These are phyloP conservation scores for Chloris gayana DNA, from an alignment of 176 grass and related monocot species.

Conservation along the genomic window DNA sequence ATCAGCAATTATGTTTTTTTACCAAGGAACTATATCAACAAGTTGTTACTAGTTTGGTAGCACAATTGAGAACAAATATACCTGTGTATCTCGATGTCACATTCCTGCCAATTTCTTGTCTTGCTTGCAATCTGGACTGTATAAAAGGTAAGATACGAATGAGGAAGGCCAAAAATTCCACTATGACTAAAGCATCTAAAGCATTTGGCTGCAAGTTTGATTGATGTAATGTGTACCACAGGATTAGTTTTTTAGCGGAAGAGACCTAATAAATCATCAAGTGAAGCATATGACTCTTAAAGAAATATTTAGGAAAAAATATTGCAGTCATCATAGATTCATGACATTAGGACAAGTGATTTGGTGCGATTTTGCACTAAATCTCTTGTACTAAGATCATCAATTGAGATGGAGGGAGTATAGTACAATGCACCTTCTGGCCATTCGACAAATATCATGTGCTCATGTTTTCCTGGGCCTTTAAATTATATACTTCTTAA, in stretches of 20 bases:
- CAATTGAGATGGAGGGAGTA: too few relatives aligned
- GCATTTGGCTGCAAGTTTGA: background rate
- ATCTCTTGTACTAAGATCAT: too few relatives aligned
- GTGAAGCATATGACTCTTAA: constrained; percentile 14
- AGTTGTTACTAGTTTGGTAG: constrained; percentile 23
- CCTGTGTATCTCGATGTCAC: constrained; percentile 88
- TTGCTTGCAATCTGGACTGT: constrained; percentile 99
- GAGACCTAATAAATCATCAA: background rate
- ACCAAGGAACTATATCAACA: background rate
- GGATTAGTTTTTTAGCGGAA: background rate
- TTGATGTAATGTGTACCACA: constrained; percentile 7
- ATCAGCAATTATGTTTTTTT: too few relatives aligned
- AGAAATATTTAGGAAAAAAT: background rate
- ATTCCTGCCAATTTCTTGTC: constrained; percentile 96
- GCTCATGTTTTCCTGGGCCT: background rate
- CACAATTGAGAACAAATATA: constrained; percentile 30
- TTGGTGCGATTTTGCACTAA: background rate
- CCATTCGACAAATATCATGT: constrained; percentile 8
- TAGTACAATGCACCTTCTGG: background rate
- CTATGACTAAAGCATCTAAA: constrained; percentile 13
- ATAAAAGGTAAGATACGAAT: constrained; percentile 38
- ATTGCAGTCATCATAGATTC: background rate
- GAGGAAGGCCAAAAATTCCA: constrained; percentile 16
- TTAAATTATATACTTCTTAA: background rate
- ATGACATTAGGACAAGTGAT: background rate